These are phyloP conservation scores for Fistulinella prunicolor DNA, from an alignment of 768 basidiomycete species.

Conservation along the genomic window DNA sequence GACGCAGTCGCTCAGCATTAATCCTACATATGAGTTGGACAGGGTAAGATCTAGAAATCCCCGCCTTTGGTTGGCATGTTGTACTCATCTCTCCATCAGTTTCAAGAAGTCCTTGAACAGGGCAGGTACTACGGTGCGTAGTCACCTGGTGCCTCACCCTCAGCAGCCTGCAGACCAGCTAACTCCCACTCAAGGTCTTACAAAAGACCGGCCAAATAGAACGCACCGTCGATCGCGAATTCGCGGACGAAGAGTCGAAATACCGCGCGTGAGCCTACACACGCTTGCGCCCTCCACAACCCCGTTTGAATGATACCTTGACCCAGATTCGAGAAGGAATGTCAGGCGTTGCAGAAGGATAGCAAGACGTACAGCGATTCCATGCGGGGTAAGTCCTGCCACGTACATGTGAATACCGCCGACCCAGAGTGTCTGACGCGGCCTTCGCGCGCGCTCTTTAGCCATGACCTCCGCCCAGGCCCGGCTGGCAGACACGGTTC, in stretches of 20 bases:
- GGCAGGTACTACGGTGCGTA: slow-evolving; percentile 80
- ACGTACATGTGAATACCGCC: no score
- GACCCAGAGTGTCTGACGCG: no score
- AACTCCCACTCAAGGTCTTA: slow-evolving; percentile 55
- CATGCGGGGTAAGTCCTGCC: slow-evolving; percentile 75
- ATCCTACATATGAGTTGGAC: slow-evolving; percentile 49
- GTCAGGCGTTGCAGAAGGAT: slow-evolving; percentile 88
- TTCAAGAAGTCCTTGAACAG: slow-evolving; percentile 94
- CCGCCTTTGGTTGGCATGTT: not conserved
- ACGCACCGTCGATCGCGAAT: slow-evolving; percentile 91
- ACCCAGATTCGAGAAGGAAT: slow-evolving; percentile 93
- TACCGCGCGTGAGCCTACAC: slow-evolving; percentile 68
- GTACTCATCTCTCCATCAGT: slow-evolving; percentile 37
- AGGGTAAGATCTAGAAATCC: slow-evolving; percentile 37
- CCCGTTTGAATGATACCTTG: slow-evolving; percentile 2
- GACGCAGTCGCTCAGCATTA: not conserved
- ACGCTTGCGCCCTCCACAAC: not conserved
- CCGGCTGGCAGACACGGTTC: slow-evolving; percentile 89
- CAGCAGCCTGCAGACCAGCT: slow-evolving; percentile 2
- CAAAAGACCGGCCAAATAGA: slow-evolving; percentile 99
- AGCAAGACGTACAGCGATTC: slow-evolving; percentile 93
- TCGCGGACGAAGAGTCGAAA: slow-evolving; percentile 87
- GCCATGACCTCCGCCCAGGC: slow-evolving; percentile 95
- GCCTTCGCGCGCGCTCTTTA: no score
- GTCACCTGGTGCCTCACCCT: slow-evolving; percentile 8